Base-by-base conservation (phyloP, 2,329 filamentous ascomycete genomes). In the Colletotrichum sidae region DNA sequence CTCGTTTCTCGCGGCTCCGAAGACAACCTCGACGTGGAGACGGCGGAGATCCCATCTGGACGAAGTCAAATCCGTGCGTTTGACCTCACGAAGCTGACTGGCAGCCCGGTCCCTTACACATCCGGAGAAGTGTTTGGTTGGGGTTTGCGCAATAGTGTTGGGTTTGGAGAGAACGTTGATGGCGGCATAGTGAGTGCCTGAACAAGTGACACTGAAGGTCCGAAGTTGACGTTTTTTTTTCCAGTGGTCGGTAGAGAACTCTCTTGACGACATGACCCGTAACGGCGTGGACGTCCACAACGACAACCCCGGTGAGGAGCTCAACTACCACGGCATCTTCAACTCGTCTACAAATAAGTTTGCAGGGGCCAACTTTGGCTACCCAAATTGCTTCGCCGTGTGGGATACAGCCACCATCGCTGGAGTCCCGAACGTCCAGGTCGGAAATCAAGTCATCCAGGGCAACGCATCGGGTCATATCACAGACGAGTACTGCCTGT, bases 101-200 rank as follows among this genome's bases (percentile, higher is more conserved):
- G 69, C 49, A 53, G 70, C 3, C 71, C 81, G 4, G 80, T 80
- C 71, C 76, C 85, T 68, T 88, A 82, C 51, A 70, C 78, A 75
- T 68, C 86, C n/a, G 85, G 85, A 2, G 69, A 74, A 6, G 69
- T 85, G 1, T 76, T 88, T 2, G 86, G 90, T 12, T 93, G 90
- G 90, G 91, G 91, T 9, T 79, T 94, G 60, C 83, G 90, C 41
- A 93, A 93, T 74, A 88, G 88, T 1, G 90, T 92, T 4, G 91
- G 90, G 8, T 77, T 93, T 4, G 88, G 80, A 25, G 90, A 91
- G 75, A 82, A 92, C 59, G 83, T 71, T 5, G 79, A 79, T 1
- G 85, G 85, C 35, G 83, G 81, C 37, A 80, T 88, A 65, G 64
- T 67, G 46, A 55, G 64, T 60, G n/a, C 11, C 3, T 33, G 10